These are phyloP conservation scores for Cryphonectria japonica DNA, from an alignment of 2,329 filamentous ascomycete genomes.

Conservation along the genomic window DNA sequence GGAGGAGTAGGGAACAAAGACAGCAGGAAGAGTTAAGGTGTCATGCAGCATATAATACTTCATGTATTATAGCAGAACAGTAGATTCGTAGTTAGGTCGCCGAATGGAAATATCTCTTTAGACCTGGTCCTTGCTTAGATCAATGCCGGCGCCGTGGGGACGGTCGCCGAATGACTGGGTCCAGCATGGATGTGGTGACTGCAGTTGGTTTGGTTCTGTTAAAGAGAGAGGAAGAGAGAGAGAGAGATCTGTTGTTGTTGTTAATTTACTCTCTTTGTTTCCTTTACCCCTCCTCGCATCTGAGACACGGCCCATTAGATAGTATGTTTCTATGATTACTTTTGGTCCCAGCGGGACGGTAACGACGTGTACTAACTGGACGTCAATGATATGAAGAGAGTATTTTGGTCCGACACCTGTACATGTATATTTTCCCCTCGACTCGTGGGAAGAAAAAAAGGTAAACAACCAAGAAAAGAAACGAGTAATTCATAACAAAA, in stretches of 20 bases:
- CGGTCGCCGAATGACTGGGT: slow-evolving; percentile 1
- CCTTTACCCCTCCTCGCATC: neutral
- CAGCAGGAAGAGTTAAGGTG: too few species aligned
- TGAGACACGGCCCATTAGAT: neutral
- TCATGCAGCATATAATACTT: too few species aligned
- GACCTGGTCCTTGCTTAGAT: neutral
- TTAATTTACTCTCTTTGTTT: neutral
- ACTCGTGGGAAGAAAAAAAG: neutral
- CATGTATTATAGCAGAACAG: neutral
- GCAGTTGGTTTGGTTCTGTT: neutral
- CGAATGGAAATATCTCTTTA: neutral
- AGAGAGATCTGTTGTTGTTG: neutral
- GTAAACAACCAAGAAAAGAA: neutral
- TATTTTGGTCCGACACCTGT: neutral
- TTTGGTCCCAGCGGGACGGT: slow-evolving; percentile 3
- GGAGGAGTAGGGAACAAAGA: neutral
- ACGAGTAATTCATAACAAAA: neutral
- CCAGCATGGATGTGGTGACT: neutral
- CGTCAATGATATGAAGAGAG: neutral
- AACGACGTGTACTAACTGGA: neutral
- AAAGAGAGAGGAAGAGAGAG: too few species aligned
- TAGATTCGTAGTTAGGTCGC: slow-evolving; percentile 3
- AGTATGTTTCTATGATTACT: neutral
- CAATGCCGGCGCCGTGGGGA: too few species aligned
- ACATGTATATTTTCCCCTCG: neutral